Evolutionary conservation across 2,329 filamentous ascomycete genomes (phyloP), one percentile per base, ranked within the genome.

Genomic region (Curvularia sp.): DNA sequence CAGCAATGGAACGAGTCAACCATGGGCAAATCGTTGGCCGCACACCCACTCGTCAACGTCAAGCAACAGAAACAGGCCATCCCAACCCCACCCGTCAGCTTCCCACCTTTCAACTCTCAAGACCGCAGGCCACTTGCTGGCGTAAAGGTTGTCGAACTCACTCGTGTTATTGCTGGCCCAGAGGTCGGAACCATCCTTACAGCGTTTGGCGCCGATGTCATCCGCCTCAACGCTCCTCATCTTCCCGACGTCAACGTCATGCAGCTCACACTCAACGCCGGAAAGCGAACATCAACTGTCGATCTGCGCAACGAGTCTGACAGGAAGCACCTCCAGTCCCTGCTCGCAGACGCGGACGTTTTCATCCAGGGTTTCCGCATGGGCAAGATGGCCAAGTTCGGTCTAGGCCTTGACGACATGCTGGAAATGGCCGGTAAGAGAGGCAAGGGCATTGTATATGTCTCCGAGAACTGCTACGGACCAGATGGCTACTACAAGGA

Each of bases 351-450:
- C 3, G 81, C 78, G 3, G 84, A 86, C 61, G 78, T 84, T 47
- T 79, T 85, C 53, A 65, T 85, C 30, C 79, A 84, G 51, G 83
- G 83, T 12, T 86, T 82, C 74, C 77, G 83, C 8, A 77, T 78
- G 8, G 78, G 77, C 6, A 74, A 77, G 9, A 73, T 86, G 47
- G 73, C 75, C 34, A 73, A 75, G 25, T 75, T 73, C n/a, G 80
- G 80, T 0, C 73, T 81, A 15, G 77, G 80, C 0, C 70, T 79
- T 3, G 66, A 80, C 9, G 75, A 74, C n/a, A 63, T 82, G 28
- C 69, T 80, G 7, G 74, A 70, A 46, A 71, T 80, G 64, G 81
- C 74, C 15, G 75, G 67, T 3, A 69, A 72, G 21, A 73, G 81
- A 18, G 76, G 76, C 13, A 76, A 75, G 27, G 81, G 81, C 6